Evolutionary conservation across 169 alveolate genomes (phyloP), one percentile per base, ranked within the genome.

Genomic region (Cryptosporidium parvum): DNA sequence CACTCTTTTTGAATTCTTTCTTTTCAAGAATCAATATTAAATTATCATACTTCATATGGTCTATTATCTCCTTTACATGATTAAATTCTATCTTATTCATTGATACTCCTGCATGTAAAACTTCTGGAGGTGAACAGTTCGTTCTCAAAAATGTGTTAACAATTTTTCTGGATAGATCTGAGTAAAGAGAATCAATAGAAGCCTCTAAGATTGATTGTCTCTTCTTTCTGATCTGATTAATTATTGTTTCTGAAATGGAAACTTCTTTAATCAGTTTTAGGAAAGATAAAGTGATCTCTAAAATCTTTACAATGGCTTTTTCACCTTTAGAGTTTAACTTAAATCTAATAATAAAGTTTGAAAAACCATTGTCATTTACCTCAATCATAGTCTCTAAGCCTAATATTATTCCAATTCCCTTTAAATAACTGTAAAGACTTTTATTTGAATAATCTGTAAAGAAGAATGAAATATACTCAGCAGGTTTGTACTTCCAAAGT

Each of bases 1-100:
- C 89, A 62, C 89, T 80, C 2, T 80, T 80, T n/a, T 65, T 80
- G 23, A 80, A 80, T 3, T 37, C 86, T 26, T 58, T 73, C 70
- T 73, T 73, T 23, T 51, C 70, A 18, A 53, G 23, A 29, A 73
- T 18, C 35, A 73, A 53, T 16, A 73, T 56, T 48, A 73, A 29
- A 42, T 73, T 73, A 14, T 73, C 86, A 37, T 73, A 42, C 44
- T 12, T 52, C 44, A 73, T 12, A 51, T 56, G 58, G 21, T 73
- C 70, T 5, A 73, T 23, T 8, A 73, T 29, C 37, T 73, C 70
- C 5, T 21, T 59, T 7, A 73, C 86, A 23, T 73, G 68, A 26
- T 31, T 52, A 39, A 73, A 73, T 33, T 73, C 86, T 8, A 73
- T 31, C 52, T 18, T 73, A 26, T 23, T 39, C 86, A 73, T 73